phyloP scores from a whole-genome alignment of 75 land plant species.

The Sequoia sempervirens region DNA sequence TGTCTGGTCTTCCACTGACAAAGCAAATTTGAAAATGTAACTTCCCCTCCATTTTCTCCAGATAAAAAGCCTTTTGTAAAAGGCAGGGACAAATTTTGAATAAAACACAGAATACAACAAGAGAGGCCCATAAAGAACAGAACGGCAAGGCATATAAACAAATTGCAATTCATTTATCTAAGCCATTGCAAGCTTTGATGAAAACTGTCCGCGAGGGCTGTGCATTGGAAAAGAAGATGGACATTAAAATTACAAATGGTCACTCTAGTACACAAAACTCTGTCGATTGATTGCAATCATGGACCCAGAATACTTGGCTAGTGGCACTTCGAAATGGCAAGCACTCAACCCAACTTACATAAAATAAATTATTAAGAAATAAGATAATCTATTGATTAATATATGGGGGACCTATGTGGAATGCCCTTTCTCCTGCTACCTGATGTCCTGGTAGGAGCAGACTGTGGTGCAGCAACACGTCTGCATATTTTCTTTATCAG shows the following conservation, averaged over 20 bases:
- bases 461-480: conserved; percentile 8
- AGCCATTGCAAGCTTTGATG: background rate
- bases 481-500: conserved; percentile 12
- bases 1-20: background rate
- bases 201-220: background rate
- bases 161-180: background rate
- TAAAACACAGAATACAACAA: background rate
- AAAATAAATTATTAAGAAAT: conserved; percentile 3
- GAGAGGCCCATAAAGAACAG: background rate
- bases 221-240: background rate
- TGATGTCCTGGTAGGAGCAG: background rate
- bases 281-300: background rate
- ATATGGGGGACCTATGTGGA: conserved; percentile 67
- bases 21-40: background rate
- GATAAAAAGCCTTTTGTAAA: background rate
- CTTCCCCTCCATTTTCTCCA: background rate
- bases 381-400: conserved; percentile 9
- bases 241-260: background rate
- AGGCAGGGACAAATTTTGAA: background rate
- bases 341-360: conserved; percentile 2
- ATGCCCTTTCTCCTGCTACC: conserved; percentile 57
- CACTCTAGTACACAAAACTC: conserved; percentile 1
- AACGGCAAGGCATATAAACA: background rate
- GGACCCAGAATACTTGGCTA: background rate
- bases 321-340: conserved; percentile 2